Percentiles rank a stretch among this genome's conserved stretches.
phyloP scores from a whole-genome alignment of 148 eudicot species.

The Fagopyrum esculentum region DNA sequence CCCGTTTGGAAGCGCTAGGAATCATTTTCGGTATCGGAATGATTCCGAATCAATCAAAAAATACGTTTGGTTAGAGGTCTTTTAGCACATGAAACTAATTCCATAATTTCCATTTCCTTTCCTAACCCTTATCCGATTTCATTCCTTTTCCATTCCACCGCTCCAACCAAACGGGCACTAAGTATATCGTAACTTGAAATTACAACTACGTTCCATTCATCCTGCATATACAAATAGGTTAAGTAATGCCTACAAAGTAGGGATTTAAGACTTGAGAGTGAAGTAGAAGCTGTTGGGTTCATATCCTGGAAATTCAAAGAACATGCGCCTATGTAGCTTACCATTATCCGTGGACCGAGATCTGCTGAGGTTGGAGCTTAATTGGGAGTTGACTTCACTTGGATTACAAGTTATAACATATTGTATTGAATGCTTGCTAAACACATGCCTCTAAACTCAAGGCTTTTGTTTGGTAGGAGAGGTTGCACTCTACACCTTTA shows the following conservation, averaged over 20 bases:
- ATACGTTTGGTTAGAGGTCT: no score
- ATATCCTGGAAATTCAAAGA: neutral
- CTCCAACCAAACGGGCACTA: no score
- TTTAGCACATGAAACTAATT: no score
- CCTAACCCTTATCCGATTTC: no score
- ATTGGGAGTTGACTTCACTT: neutral
- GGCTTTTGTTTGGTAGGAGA: neutral
- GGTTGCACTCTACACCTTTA: no score
- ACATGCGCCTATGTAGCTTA: neutral
- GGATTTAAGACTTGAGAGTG: neutral
- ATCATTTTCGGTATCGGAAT: no score
- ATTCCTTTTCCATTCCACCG: no score
- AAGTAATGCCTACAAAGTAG: neutral
- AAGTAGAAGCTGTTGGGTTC: neutral
- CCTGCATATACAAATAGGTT: neutral
- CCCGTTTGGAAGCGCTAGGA: no score
- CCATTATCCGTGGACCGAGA: neutral
- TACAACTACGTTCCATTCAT: conserved; percentile 3
- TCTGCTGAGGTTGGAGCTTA: neutral
- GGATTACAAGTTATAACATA: neutral
- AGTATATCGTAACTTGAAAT: neutral
- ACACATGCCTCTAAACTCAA: neutral
- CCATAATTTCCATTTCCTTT: no score
- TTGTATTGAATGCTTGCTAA: neutral
- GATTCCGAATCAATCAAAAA: no score